These are phyloP conservation scores for Alternaria conjuncta DNA, from an alignment of 2,329 filamentous ascomycete genomes.

Conservation along the genomic window DNA sequence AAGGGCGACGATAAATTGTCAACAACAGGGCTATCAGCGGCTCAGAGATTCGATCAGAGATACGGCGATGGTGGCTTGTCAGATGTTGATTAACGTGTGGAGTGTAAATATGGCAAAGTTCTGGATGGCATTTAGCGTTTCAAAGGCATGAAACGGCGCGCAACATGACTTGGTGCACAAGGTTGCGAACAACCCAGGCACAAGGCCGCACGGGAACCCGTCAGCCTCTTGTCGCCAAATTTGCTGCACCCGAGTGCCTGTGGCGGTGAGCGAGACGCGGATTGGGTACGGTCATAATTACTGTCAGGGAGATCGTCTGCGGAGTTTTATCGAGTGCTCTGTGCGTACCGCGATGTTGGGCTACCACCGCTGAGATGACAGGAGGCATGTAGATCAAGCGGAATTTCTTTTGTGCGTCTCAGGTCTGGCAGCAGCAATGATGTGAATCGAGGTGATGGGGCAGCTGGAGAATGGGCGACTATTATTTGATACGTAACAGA, in stretches of 20 bases:
- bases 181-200: not conserved
- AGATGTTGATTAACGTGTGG: constrained; percentile 17
- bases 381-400: constrained; percentile 11
- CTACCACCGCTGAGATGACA: constrained; percentile 28
- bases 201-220: constrained; percentile 1
- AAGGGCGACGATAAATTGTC: not conserved
- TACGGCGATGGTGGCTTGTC: constrained; percentile 5
- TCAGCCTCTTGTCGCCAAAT: constrained; percentile 9
- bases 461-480: constrained; percentile 18
- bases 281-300: constrained; percentile 26
- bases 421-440: constrained; percentile 6
- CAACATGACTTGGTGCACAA: constrained; percentile 9
- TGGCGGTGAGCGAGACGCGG: constrained; percentile 29
- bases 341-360: constrained; percentile 22
- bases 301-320: constrained; percentile 30
- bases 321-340: constrained; percentile 27
- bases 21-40: not conserved
- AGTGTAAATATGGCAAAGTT: not conserved
- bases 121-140: constrained; percentile 4
- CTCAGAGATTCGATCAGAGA: not conserved
- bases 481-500: constrained; percentile 31
- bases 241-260: constrained; percentile 11
- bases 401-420: constrained; percentile 15
- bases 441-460: not conserved
- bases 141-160: constrained; percentile 16